Evolutionary conservation across 441 rosid species (phyloP).

Genomic region (Viola pubescens): DNA sequence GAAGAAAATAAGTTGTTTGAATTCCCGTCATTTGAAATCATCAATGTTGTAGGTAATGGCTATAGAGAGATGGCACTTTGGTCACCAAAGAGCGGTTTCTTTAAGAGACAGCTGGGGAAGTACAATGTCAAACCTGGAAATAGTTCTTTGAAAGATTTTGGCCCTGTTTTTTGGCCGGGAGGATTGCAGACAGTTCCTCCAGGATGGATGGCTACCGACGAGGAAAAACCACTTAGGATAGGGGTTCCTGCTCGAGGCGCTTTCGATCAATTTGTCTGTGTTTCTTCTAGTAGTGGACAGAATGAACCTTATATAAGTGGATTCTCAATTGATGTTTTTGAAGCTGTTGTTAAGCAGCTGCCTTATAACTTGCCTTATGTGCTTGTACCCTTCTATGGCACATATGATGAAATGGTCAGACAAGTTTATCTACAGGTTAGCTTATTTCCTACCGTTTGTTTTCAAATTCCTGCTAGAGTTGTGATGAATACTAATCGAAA

Average conservation of each 20-base stretch:
- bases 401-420: constrained; percentile 29
- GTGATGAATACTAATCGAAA: neutral
- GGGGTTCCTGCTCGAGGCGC: constrained; percentile 27
- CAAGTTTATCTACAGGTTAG: constrained; percentile 23
- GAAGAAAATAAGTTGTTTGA: constrained; percentile 6
- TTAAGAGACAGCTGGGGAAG: neutral
- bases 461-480: neutral
- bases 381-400: constrained; percentile 21
- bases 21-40: constrained; percentile 13
- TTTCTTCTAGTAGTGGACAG: constrained; percentile 8
- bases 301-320: constrained; percentile 19
- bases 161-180: constrained; percentile 24
- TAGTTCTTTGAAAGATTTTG: constrained; percentile 10
- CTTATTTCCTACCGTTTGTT: neutral
- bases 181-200: constrained; percentile 20
- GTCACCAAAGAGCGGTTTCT: constrained; percentile 19
- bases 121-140: neutral
- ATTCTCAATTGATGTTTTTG: constrained; percentile 29
- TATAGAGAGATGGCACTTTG: constrained; percentile 25
- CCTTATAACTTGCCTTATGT: constrained; percentile 18
- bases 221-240: constrained; percentile 15
- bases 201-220: constrained; percentile 17
- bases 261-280: constrained; percentile 24
- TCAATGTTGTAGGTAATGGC: constrained; percentile 26
- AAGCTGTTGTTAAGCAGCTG: constrained; percentile 19